A percentile compares a stretch with the other conserved stretches of the same genome.
These are phyloP conservation scores for Aspergillus ustus DNA, from an alignment of 2,329 filamentous ascomycete species.

Conservation along the genomic window DNA sequence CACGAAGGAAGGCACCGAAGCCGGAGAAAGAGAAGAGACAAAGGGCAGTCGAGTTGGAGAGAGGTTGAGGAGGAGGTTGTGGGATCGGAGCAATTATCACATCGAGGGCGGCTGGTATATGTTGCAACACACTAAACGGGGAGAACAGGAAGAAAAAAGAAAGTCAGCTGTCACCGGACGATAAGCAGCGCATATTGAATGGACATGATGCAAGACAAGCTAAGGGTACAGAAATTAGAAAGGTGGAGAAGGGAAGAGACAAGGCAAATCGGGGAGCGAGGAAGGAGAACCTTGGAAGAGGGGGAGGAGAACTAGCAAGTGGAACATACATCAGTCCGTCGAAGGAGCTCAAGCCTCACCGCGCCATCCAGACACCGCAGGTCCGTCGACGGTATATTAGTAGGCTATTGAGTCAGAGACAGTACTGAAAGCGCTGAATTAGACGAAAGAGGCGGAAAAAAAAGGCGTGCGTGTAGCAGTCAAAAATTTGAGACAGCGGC, in stretches of 20 bases:
- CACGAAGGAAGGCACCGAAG: conserved; percentile 22
- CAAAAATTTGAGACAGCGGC: conserved; percentile 11
- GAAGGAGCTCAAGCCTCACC: conserved; percentile 7
- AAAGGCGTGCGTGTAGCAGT: not conserved
- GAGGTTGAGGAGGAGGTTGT: conserved; percentile 7
- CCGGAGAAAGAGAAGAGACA: conserved; percentile 11
- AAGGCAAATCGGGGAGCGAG: conserved; percentile 30
- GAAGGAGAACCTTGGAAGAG: conserved; percentile 22
- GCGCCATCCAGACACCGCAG: not conserved
- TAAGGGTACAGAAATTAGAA: conserved; percentile 25
- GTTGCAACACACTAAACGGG: conserved; percentile 32
- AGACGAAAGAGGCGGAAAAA: conserved; percentile 8
- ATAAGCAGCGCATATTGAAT: conserved; percentile 21
- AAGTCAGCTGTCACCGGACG: conserved; percentile 25
- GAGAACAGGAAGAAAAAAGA: conserved; percentile 11
- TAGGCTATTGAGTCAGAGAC: conserved; percentile 1
- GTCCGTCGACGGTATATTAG: conserved; percentile 7
- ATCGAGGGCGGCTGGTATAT: conserved; percentile 33
- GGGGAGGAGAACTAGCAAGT: conserved; percentile 19
- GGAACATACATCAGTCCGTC: conserved; percentile 34
- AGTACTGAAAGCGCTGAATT: not conserved
- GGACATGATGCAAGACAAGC: conserved; percentile 24
- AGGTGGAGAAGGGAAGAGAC: conserved; percentile 23
- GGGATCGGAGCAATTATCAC: conserved; percentile 27
- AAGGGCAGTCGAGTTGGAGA: conserved; percentile 3